Evolutionary conservation across 371 early-diverging fungal genomes (phyloP).

Genomic region (Capillidium rhysosporum): DNA sequence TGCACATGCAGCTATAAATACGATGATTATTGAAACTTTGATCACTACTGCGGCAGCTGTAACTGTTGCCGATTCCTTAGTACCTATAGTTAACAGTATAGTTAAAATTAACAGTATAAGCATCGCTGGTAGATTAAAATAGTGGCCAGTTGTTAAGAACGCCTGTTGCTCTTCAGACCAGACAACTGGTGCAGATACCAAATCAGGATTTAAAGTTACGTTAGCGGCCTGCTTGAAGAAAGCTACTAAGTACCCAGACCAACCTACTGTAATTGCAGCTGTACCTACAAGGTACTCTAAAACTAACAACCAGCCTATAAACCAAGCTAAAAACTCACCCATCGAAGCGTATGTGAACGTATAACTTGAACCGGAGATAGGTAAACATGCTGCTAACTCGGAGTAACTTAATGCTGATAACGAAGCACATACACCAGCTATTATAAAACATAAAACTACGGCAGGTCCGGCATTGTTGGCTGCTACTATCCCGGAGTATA

Average conservation of each 20-base stretch:
- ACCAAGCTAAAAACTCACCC: slow-evolving; percentile 67
- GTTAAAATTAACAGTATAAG: slow-evolving; percentile 40
- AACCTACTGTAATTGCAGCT: slow-evolving; percentile 42
- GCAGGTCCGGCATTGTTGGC: slow-evolving; percentile 56
- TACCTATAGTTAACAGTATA: slow-evolving; percentile 35
- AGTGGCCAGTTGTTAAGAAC: slow-evolving; percentile 23
- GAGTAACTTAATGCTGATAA: slow-evolving; percentile 59
- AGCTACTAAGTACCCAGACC: slow-evolving; percentile 55
- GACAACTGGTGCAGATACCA: slow-evolving; percentile 34
- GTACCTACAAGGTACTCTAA: slow-evolving; percentile 63
- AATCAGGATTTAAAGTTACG: slow-evolving; percentile 17
- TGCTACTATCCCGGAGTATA: slow-evolving; percentile 33
- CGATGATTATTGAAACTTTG: slow-evolving; percentile 47
- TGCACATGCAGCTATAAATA: slow-evolving; percentile 53
- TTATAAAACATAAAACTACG: slow-evolving; percentile 49
- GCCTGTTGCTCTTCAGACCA: slow-evolving; percentile 23
- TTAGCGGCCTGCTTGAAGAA: slow-evolving; percentile 38
- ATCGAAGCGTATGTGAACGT: slow-evolving; percentile 64
- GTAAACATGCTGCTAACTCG: slow-evolving; percentile 65
- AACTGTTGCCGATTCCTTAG: slow-evolving; percentile 44
- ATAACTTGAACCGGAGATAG: slow-evolving; percentile 63
- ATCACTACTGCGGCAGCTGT: slow-evolving; percentile 45
- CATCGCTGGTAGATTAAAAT: slow-evolving; percentile 56
- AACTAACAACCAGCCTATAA: slow-evolving; percentile 65
- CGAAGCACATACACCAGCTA: slow-evolving; percentile 45